A percentile compares a stretch with the other conserved stretches of the same genome.
phyloP scores from a whole-genome alignment of 2,329 filamentous ascomycete species.

The Aschersonia sp. region DNA sequence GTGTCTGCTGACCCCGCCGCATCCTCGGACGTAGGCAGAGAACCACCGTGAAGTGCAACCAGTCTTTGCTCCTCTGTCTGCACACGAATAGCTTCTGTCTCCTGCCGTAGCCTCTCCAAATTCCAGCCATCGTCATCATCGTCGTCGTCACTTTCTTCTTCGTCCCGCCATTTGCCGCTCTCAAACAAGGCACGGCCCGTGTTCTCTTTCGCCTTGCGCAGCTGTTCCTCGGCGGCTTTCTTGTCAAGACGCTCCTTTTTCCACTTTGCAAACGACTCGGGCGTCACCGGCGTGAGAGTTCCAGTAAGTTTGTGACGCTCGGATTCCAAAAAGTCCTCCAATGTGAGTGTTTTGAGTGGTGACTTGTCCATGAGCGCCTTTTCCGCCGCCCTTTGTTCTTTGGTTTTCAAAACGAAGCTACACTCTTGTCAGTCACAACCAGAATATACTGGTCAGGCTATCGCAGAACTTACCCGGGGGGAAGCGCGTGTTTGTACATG shows the following conservation, averaged over 20 bases:
- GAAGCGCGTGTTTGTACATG: slow-evolving; percentile 95
- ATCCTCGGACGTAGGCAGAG: neutral
- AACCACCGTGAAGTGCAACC: slow-evolving; percentile 10
- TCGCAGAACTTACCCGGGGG: slow-evolving; percentile 60
- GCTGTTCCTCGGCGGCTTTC: slow-evolving; percentile 89
- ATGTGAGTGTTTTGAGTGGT: slow-evolving; percentile 80
- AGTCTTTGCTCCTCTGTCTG: slow-evolving; percentile 66
- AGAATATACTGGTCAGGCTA: neutral
- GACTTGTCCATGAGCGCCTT: slow-evolving; percentile 95
- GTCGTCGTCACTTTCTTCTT: slow-evolving; percentile 46
- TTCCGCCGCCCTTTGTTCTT: slow-evolving; percentile 88
- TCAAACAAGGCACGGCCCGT: slow-evolving; percentile 93
- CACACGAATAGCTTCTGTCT: slow-evolving; percentile 65
- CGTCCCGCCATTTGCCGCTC: slow-evolving; percentile 78
- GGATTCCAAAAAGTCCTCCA: slow-evolving; percentile 94
- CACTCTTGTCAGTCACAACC: neutral
- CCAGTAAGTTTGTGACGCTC: slow-evolving; percentile 93
- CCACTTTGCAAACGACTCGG: slow-evolving; percentile 89
- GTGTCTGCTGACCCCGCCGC: neutral
- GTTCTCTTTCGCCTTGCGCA: slow-evolving; percentile 82
- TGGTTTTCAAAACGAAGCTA: slow-evolving; percentile 94
- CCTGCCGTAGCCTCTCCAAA: slow-evolving; percentile 63
- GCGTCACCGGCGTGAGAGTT: slow-evolving; percentile 82
- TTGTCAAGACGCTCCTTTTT: slow-evolving; percentile 90
- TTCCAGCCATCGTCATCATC: slow-evolving; percentile 61